phyloP scores from a whole-genome alignment of 108 stramenopile species.

The Pseudonitzschia multistriata region DNA sequence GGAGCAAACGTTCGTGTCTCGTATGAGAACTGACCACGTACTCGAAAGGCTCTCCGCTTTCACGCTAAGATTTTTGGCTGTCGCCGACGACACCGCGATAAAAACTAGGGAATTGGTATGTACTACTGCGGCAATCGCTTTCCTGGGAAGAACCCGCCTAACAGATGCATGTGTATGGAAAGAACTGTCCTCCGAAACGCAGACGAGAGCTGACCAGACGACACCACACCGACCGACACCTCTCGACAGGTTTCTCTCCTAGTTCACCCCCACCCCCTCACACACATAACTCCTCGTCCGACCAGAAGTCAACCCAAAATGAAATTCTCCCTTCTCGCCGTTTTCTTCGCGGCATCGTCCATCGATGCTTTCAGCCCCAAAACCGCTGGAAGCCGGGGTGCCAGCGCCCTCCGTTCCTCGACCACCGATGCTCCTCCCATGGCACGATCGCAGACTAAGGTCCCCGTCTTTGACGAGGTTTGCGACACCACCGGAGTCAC shows the following conservation, averaged over 20 bases:
- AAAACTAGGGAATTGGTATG: background rate
- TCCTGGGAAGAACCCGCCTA: background rate
- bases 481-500: constrained; percentile 75
- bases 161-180: background rate
- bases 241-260: too few species aligned
- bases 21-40: constrained; percentile 5
- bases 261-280: background rate
- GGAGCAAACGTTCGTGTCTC: background rate
- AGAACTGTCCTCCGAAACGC: too few species aligned
- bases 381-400: background rate
- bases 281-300: background rate
- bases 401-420: background rate
- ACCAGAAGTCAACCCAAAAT: background rate
- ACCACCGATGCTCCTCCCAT: constrained; percentile 1
- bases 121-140: background rate
- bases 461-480: constrained; percentile 72
- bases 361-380: constrained; percentile 8
- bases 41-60: background rate
- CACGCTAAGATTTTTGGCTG: constrained; percentile 5
- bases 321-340: constrained; percentile 4
- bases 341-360: constrained; percentile 12
- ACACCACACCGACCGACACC: too few species aligned
- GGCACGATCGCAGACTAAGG: constrained; percentile 23
- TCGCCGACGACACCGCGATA: constrained; percentile 4
- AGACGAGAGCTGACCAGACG: too few species aligned